phyloP scores from a whole-genome alignment of 805 yeast species.

The Zygosaccharomyces bisporus region DNA sequence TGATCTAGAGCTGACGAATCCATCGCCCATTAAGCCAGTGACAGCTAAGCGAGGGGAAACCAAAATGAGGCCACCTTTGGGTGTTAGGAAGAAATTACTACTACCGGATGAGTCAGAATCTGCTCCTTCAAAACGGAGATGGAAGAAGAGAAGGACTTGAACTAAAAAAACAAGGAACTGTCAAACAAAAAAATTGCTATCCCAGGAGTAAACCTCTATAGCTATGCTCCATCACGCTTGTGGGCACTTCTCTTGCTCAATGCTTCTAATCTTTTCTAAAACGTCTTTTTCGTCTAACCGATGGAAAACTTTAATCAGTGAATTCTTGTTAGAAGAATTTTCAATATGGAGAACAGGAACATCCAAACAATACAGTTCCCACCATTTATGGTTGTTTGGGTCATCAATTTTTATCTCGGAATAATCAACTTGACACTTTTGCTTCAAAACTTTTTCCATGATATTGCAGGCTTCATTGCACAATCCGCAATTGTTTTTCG shows the following conservation, averaged over 20 bases:
- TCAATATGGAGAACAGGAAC: constrained; percentile 75
- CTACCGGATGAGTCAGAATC: constrained; percentile 30
- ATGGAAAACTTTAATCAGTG: constrained; percentile 65
- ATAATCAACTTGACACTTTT: constrained; percentile 34
- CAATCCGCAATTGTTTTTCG: constrained; percentile 64
- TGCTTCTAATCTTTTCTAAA: constrained; percentile 43
- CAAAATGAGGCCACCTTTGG: constrained; percentile 14
- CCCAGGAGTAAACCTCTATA: background rate
- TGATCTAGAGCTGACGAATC: constrained; percentile 33
- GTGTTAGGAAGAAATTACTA: constrained; percentile 31
- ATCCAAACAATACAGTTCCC: constrained; percentile 70
- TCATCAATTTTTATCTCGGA: constrained; percentile 54
- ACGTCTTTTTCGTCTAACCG: constrained; percentile 54
- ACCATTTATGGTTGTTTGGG: constrained; percentile 59
- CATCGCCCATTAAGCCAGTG: constrained; percentile 30
- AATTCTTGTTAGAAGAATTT: constrained; percentile 39
- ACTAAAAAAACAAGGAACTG: background rate
- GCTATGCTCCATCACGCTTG: background rate
- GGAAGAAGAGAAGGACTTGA: constrained; percentile 22
- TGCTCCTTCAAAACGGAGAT: constrained; percentile 16
- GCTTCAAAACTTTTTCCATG: constrained; percentile 38
- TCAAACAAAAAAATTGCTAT: background rate
- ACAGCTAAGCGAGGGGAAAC: constrained; percentile 14
- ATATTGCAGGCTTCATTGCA: constrained; percentile 62
- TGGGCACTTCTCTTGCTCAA: background rate